A percentile compares a stretch with the other conserved stretches of the same genome.
Conservation (phyloP, 192 early-diverging fungal species). For the Phlyctochytrium bullatum region DNA sequence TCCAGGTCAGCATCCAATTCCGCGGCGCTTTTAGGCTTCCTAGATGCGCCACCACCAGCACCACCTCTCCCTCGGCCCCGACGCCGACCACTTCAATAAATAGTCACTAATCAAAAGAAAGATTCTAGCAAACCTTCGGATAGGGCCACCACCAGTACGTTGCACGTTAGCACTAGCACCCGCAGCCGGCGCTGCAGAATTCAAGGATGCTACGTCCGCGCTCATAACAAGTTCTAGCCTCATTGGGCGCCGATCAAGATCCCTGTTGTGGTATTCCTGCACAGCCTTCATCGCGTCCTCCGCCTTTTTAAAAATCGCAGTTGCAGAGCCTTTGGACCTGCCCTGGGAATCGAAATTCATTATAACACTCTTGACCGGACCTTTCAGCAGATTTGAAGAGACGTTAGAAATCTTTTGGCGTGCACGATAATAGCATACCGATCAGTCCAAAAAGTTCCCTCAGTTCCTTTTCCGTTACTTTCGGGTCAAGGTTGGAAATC, state of each 20-base stretch:
- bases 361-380: slow-evolving; percentile 37
- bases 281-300: slow-evolving; percentile 35
- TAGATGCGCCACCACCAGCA: slow-evolving; percentile 20
- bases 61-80: slow-evolving; percentile 9
- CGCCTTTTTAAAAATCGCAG: slow-evolving; percentile 32
- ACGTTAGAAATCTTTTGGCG: not conserved
- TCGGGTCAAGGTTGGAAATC: slow-evolving; percentile 42
- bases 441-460: slow-evolving; percentile 43
- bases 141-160: not conserved
- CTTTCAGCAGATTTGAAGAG: slow-evolving; percentile 18
- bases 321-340: slow-evolving; percentile 45
- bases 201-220: slow-evolving; percentile 15
- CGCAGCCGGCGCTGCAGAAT: slow-evolving; percentile 2
- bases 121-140: not conserved
- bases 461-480: slow-evolving; percentile 42
- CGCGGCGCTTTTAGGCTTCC: slow-evolving; percentile 16
- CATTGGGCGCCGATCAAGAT: slow-evolving; percentile 48
- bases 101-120: not conserved
- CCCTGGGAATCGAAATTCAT: slow-evolving; percentile 45
- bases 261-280: slow-evolving; percentile 47
- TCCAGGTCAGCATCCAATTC: slow-evolving; percentile 51
- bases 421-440: slow-evolving; percentile 28
- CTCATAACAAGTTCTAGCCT: slow-evolving; percentile 44
- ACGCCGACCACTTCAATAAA: slow-evolving; percentile 7
- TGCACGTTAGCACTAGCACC: not conserved